These are phyloP conservation scores for Pestalotiopsis sp. DNA, from an alignment of 2,329 filamentous ascomycete species.

Conservation along the genomic window DNA sequence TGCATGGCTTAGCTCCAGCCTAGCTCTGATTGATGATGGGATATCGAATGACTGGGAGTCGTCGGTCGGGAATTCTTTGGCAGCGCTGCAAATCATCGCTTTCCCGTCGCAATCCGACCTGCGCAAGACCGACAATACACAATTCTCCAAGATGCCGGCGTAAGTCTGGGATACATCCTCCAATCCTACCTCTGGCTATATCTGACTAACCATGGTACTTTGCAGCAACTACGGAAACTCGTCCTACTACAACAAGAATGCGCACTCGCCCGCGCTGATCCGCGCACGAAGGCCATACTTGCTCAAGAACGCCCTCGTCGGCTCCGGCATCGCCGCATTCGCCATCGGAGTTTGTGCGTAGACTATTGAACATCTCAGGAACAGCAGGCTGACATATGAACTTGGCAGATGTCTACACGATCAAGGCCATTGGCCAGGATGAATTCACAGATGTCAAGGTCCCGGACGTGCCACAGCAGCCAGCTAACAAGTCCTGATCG, in stretches of 20 bases:
- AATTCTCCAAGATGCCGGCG: conserved; percentile 3
- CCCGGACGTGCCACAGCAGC: conserved; percentile 67
- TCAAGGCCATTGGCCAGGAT: conserved; percentile 89
- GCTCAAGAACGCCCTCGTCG: conserved; percentile 84
- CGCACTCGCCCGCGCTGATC: conserved; percentile 85
- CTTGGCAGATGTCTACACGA: conserved; percentile 58
- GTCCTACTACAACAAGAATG: conserved; percentile 85
- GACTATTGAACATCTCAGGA: conserved; percentile 22
- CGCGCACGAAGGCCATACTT: conserved; percentile 91
- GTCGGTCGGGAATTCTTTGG: background rate
- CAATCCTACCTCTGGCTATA: background rate
- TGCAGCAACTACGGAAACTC: conserved; percentile 45
- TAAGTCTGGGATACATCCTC: background rate
- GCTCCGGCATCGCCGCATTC: conserved; percentile 72
- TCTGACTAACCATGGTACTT: background rate
- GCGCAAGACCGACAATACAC: background rate
- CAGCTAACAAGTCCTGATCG: conserved; percentile 31
- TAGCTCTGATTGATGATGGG: background rate
- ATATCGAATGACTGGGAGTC: conserved; percentile 1
- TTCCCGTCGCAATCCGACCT: background rate
- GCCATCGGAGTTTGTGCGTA: conserved; percentile 83
- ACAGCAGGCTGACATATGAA: background rate
- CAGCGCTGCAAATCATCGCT: background rate
- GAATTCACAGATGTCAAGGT: conserved; percentile 96
- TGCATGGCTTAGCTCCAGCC: background rate